phyloP scores from a whole-genome alignment of 192 early-diverging fungal genomes.

The Rhizoclosmatium globosum region DNA sequence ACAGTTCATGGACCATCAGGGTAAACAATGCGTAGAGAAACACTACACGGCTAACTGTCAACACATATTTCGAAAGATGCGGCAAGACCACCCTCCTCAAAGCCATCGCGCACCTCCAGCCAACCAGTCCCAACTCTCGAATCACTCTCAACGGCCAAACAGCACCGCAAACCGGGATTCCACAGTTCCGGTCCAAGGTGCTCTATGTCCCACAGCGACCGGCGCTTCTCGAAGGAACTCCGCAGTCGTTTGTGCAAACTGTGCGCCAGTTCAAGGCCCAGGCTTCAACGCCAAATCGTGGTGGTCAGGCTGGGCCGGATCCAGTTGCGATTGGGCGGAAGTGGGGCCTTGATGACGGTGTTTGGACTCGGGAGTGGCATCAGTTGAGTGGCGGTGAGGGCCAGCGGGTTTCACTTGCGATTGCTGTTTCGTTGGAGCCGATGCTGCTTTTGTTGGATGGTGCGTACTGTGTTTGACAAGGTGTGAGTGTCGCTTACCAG shows the following conservation, averaged over 20 bases:
- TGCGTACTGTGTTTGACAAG: constrained; percentile 20
- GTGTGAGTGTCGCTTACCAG: neutral
- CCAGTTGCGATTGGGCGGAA: constrained; percentile 59
- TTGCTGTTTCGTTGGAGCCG: constrained; percentile 79
- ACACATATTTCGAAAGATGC: constrained; percentile 7
- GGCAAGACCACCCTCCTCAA: constrained; percentile 87
- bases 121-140: constrained; percentile 68
- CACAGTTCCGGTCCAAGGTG: constrained; percentile 77
- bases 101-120: constrained; percentile 77
- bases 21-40: constrained; percentile 65
- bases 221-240: constrained; percentile 74
- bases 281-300: no score
- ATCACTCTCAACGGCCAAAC: constrained; percentile 57
- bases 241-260: constrained; percentile 42
- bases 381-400: constrained; percentile 87
- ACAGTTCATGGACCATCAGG: constrained; percentile 34
- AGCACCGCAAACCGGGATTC: constrained; percentile 54
- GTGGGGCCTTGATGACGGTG: constrained; percentile 72
- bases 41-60: constrained; percentile 54
- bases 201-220: constrained; percentile 90
- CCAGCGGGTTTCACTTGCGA: constrained; percentile 82
- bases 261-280: no score
- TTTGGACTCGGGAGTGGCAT: constrained; percentile 80
- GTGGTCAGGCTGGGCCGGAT: no score
- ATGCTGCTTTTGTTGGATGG: constrained; percentile 83